Conservation (phyloP, 2,329 filamentous ascomycete genomes). For the Zymoseptoria brevis region DNA sequence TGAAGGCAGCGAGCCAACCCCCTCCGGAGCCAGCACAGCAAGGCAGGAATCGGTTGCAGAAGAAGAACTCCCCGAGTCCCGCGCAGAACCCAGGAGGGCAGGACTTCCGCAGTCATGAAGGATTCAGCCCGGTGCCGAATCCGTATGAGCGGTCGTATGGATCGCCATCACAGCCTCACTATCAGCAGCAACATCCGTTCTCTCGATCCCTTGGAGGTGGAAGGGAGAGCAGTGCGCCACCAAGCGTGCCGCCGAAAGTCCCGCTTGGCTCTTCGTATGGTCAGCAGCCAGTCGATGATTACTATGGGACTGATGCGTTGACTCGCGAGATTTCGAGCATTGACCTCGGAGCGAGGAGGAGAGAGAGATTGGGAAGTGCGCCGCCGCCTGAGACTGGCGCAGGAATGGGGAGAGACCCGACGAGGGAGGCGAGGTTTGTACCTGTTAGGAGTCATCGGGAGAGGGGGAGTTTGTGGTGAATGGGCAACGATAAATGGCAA, state of each 20-base stretch:
- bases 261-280: slow-evolving; percentile 4
- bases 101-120: slow-evolving; percentile 31
- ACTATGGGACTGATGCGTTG: slow-evolving; percentile 48
- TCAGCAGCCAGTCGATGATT: slow-evolving; percentile 16
- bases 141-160: slow-evolving; percentile 36
- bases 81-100: background rate
- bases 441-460: slow-evolving; percentile 28
- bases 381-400: background rate
- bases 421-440: slow-evolving; percentile 19
- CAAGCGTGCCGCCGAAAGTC: slow-evolving; percentile 15
- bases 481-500: background rate
- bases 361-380: slow-evolving; percentile 1
- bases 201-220: slow-evolving; percentile 27
- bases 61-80: slow-evolving; percentile 38
- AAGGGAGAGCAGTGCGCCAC: slow-evolving; percentile 17
- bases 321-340: slow-evolving; percentile 60
- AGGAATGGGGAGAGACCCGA: background rate
- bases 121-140: slow-evolving; percentile 37
- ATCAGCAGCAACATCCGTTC: slow-evolving; percentile 39
- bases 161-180: background rate
- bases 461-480: slow-evolving; percentile 23
- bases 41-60: slow-evolving; percentile 56
- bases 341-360: slow-evolving; percentile 32
- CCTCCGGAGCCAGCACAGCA: slow-evolving; percentile 27
- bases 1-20: slow-evolving; percentile 26